phyloP scores from a whole-genome alignment of 2,329 filamentous ascomycete genomes.

The Lithohypha guttulata region DNA sequence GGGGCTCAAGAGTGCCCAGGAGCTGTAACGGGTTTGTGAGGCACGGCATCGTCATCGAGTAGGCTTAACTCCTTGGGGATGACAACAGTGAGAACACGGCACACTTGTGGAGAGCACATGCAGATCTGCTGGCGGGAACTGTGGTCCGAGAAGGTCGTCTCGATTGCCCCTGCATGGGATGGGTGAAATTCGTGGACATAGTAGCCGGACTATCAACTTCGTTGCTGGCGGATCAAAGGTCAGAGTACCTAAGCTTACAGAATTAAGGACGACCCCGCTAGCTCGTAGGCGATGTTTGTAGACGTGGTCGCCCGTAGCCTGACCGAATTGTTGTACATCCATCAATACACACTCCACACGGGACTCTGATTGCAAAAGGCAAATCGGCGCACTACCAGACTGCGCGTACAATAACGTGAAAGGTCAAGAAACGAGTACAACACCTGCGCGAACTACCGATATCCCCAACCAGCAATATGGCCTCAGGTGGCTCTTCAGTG shows the following conservation, averaged over 20 bases:
- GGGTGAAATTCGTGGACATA: neutral
- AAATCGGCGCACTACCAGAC: too few relatives aligned
- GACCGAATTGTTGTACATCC: neutral
- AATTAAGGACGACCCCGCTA: too few relatives aligned
- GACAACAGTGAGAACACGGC: too few relatives aligned
- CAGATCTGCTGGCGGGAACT: neutral
- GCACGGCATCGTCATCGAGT: neutral
- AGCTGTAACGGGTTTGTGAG: neutral
- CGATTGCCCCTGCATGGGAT: neutral
- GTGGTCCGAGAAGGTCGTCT: neutral
- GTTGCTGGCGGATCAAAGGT: too few relatives aligned
- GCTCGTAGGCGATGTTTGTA: neutral
- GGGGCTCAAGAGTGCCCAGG: too few relatives aligned
- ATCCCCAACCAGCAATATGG: conserved; percentile 11
- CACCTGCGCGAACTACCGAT: too few relatives aligned
- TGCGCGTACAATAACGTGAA: too few relatives aligned
- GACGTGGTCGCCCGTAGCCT: neutral
- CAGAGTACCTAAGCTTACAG: too few relatives aligned
- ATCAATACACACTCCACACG: too few relatives aligned
- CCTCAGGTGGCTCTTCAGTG: conserved; percentile 15
- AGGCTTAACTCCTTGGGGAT: neutral
- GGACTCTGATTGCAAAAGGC: too few relatives aligned
- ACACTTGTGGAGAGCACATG: neutral
- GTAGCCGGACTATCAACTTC: too few relatives aligned
- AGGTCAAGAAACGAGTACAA: too few relatives aligned